Evolutionary conservation across 345 rosid genomes (phyloP), one percentile per base, ranked within the genome.

Genomic region (Mercurialis annua): DNA sequence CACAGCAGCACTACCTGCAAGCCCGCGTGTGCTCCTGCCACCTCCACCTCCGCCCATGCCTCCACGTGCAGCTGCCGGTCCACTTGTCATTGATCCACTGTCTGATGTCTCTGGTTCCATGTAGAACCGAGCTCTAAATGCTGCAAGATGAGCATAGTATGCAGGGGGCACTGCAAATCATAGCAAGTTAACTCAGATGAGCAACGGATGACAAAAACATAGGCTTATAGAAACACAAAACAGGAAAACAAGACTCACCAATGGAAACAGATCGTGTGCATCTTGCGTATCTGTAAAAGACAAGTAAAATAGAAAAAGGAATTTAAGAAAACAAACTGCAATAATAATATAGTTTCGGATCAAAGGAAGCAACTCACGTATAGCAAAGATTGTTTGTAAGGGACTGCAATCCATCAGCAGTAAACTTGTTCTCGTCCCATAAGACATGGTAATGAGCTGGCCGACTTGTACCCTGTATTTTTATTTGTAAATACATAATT

Each of bases 81-180:
- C 97, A 61, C 98, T 90, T 1, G 89, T 84, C 86, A 90, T 87
- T 0, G 99, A 94, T 9, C 97, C 99, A 44, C 96, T 92, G 78
- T 94, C 99, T 6, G 98, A 92, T 2, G 98, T 85, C 83, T 91
- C 99, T 1, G 99, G 98, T 61, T 94, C 99, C 99, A 91, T 87
- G 68, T 94, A 94, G 83, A 94, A 94, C 23, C 98, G 89, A 50
- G 99, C 99, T 70, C 97, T 82, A 64, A 94, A 94, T 40, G 99
- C 99, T 29, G 98, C 99, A 18, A 94, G 90, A 81, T 94, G 99
- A 1, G 99, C 99, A 70, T 94, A 91, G 55, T 94, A 94, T 1
- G 98, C 99, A 15, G 98, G 99, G 4, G 99, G 99, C 44, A 94
- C 99, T 94, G 84, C 71, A 42, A 55, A 63, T 34, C 55, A 64